These are phyloP conservation scores for Desmodesmus armatus DNA, from an alignment of 139 green algal genomes.

Conservation along the genomic window DNA sequence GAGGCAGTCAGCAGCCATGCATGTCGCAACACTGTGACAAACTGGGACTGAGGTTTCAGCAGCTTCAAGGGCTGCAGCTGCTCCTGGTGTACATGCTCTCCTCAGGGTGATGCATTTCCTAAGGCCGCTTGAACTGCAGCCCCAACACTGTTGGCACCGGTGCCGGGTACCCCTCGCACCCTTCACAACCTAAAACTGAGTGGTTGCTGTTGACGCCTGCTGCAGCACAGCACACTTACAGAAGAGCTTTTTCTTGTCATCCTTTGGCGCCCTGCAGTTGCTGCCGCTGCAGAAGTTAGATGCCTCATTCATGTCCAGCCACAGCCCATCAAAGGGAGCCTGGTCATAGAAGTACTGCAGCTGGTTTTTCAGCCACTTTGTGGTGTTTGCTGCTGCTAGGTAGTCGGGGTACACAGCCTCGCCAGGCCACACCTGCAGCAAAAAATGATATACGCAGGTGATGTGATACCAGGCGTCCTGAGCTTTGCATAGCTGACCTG, in stretches of 20 bases:
- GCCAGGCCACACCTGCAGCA: conserved; percentile 10
- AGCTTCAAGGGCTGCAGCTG: too few relatives aligned
- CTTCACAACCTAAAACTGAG: background rate
- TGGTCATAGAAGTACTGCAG: background rate
- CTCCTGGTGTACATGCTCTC: too few relatives aligned
- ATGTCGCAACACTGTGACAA: too few relatives aligned
- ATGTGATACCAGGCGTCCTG: too few relatives aligned
- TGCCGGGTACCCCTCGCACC: background rate
- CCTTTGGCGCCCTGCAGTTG: background rate
- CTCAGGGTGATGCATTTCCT: background rate
- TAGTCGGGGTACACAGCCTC: conserved; percentile 2
- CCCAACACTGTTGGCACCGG: background rate
- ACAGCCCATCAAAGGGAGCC: conserved; percentile 16
- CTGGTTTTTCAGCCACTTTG: conserved; percentile 8
- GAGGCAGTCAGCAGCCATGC: too few relatives aligned
- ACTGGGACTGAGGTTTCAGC: too few relatives aligned
- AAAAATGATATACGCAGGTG: too few relatives aligned
- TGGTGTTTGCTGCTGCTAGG: background rate
- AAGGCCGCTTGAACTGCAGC: background rate
- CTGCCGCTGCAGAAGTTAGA: conserved; percentile 33
- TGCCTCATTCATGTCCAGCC: conserved; percentile 32
- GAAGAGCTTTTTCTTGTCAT: background rate
- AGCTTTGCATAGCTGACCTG: too few relatives aligned
- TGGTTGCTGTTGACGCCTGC: background rate
- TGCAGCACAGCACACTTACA: background rate